Evolutionary conservation across 352 stramenopile genomes (phyloP).

Genomic region (Phytophthora tentaculata): DNA sequence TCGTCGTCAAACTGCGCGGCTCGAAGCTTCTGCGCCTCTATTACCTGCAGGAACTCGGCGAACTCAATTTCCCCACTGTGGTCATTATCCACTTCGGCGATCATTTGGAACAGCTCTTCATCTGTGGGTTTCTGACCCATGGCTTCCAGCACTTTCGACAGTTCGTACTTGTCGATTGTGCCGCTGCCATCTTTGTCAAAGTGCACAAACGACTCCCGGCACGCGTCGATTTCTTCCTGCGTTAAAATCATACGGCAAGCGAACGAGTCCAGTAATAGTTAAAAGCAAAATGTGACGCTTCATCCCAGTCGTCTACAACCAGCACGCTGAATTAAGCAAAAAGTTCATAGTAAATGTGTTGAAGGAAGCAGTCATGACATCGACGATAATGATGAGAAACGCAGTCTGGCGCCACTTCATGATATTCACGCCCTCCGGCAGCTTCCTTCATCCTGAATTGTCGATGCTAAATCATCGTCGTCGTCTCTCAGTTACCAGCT

Average conservation of each 20-base stretch:
- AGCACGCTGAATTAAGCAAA: neutral
- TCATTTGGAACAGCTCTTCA: slow-evolving; percentile 98
- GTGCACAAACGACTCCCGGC: slow-evolving; percentile 95
- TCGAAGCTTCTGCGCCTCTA: slow-evolving; percentile 96
- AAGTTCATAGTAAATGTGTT: slow-evolving; percentile 13
- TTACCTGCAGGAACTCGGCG: slow-evolving; percentile 97
- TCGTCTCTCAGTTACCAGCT: neutral
- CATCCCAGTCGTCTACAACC: slow-evolving; percentile 4
- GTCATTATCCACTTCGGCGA: slow-evolving; percentile 93
- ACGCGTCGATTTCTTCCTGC: slow-evolving; percentile 97
- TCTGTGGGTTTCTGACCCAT: slow-evolving; percentile 98
- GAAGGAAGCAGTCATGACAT: slow-evolving; percentile 16
- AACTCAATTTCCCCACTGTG: slow-evolving; percentile 98
- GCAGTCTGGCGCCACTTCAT: neutral
- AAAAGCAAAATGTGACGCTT: slow-evolving; percentile 19
- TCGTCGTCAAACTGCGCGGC: slow-evolving; percentile 95
- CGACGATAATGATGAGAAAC: slow-evolving; percentile 7
- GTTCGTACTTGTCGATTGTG: slow-evolving; percentile 96
- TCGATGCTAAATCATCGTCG: slow-evolving; percentile 28
- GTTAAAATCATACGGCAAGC: slow-evolving; percentile 95
- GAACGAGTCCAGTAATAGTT: too few species aligned
- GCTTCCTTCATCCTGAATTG: slow-evolving; percentile 10
- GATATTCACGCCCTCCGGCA: slow-evolving; percentile 1
- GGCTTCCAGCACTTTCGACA: slow-evolving; percentile 95
- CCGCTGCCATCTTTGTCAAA: slow-evolving; percentile 97